Conservation (phyloP, 768 basidiomycete genomes). For the Tulasnella sp. region DNA sequence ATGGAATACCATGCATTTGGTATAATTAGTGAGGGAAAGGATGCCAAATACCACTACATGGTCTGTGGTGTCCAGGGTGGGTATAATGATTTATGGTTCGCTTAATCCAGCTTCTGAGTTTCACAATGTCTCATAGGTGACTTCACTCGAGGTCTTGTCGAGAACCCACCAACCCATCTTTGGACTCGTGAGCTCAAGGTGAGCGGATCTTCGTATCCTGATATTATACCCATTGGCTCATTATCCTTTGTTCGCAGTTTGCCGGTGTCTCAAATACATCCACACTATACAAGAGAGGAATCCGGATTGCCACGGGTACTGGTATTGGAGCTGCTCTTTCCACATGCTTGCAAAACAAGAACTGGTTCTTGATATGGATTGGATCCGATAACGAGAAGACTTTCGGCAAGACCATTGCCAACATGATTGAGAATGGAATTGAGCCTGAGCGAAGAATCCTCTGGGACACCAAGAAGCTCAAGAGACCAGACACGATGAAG, state of each 20-base stretch:
- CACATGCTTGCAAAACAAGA: slow-evolving; percentile 61
- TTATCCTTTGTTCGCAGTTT: slow-evolving; percentile 33
- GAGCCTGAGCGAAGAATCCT: slow-evolving; percentile 59
- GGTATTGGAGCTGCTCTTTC: slow-evolving; percentile 69
- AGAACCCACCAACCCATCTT: slow-evolving; percentile 50
- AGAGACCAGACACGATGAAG: slow-evolving; percentile 68
- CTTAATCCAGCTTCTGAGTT: background rate
- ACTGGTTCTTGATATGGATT: slow-evolving; percentile 40
- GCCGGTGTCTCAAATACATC: slow-evolving; percentile 74
- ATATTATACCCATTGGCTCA: background rate
- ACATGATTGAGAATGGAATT: slow-evolving; percentile 56
- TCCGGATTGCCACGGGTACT: slow-evolving; percentile 71
- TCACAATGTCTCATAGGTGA: slow-evolving; percentile 32
- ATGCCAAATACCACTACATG: slow-evolving; percentile 68
- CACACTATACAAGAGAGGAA: slow-evolving; percentile 62
- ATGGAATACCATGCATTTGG: slow-evolving; percentile 79
- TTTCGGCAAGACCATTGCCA: slow-evolving; percentile 66
- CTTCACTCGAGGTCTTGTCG: slow-evolving; percentile 60
- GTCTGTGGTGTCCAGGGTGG: slow-evolving; percentile 57
- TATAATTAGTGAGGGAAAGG: slow-evolving; percentile 58
- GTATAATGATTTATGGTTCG: background rate
- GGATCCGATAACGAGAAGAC: slow-evolving; percentile 76
- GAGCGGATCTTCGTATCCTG: slow-evolving; percentile 11
- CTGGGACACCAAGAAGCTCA: slow-evolving; percentile 61
- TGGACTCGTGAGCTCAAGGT: slow-evolving; percentile 79